Conservation (phyloP, 1,284 basidiomycete species). For the Microstroma glucosiphilum region DNA sequence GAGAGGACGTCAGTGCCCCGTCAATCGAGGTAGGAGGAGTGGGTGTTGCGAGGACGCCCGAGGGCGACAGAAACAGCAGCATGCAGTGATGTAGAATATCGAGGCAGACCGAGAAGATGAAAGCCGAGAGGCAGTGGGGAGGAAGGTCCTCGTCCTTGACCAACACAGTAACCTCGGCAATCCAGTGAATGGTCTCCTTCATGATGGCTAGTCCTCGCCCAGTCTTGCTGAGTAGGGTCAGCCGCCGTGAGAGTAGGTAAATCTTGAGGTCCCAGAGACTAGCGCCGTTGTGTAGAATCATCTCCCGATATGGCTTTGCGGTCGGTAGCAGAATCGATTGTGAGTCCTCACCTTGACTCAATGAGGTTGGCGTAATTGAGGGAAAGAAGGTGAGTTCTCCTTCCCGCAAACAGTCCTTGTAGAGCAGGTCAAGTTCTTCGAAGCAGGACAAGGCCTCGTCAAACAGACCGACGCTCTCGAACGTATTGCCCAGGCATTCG, state of each 20-base stretch:
- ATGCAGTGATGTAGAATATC: slow-evolving; percentile 80
- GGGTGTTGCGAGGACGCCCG: slow-evolving; percentile 97
- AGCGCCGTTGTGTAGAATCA: slow-evolving; percentile 83
- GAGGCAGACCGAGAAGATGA: slow-evolving; percentile 85
- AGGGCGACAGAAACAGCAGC: slow-evolving; percentile 74
- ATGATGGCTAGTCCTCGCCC: slow-evolving; percentile 66
- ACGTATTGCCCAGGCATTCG: slow-evolving; percentile 89
- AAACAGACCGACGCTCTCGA: slow-evolving; percentile 78
- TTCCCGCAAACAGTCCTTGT: slow-evolving; percentile 51
- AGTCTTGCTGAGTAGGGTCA: slow-evolving; percentile 67
- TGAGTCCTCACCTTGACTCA: slow-evolving; percentile 18
- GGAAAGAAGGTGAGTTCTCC: slow-evolving; percentile 33
- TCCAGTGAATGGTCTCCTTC: slow-evolving; percentile 64
- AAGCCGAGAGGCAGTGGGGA: slow-evolving; percentile 76
- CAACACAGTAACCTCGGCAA: slow-evolving; percentile 72
- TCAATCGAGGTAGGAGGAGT: slow-evolving; percentile 98
- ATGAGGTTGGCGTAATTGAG: slow-evolving; percentile 13
- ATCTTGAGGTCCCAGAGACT: slow-evolving; percentile 88
- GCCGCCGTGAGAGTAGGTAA: slow-evolving; percentile 84
- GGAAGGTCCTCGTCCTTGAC: slow-evolving; percentile 68
- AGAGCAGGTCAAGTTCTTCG: slow-evolving; percentile 80
- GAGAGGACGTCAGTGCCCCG: not conserved
- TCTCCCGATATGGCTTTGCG: slow-evolving; percentile 73
- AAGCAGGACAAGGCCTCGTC: slow-evolving; percentile 86
- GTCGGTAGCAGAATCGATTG: slow-evolving; percentile 40